These are phyloP conservation scores for Gossypium bickii DNA, from an alignment of 345 rosid genomes.

Conservation along the genomic window DNA sequence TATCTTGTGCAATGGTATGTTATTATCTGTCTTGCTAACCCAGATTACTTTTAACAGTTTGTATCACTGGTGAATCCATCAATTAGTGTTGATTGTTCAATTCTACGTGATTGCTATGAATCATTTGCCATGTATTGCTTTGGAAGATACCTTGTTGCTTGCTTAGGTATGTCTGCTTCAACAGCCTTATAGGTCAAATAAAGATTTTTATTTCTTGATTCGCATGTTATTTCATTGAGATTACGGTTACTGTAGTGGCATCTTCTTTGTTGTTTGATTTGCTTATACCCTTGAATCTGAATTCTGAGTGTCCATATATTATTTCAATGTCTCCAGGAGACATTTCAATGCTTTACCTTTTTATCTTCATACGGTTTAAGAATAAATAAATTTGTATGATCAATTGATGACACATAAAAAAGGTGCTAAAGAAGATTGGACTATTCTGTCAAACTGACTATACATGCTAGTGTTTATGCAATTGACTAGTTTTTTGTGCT, in stretches of 20 bases:
- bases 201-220: not conserved
- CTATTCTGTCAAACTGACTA: not conserved
- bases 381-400: not conserved
- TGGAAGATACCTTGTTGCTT: conserved; percentile 96
- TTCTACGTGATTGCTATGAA: conserved; percentile 93
- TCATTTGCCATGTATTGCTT: conserved; percentile 99
- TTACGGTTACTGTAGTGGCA: not conserved
- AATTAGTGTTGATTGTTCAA: conserved; percentile 79
- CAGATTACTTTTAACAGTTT: conserved; percentile 45
- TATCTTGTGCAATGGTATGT: not conserved
- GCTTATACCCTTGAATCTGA: not conserved
- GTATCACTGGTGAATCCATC: conserved; percentile 86
- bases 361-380: not conserved
- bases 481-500: not conserved
- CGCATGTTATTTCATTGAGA: not conserved
- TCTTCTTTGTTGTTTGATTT: not conserved
- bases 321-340: not conserved
- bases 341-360: too few species aligned
- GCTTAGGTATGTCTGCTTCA: conserved; percentile 65
- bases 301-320: not conserved
- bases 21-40: conserved; percentile 6
- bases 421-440: not conserved
- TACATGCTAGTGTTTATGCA: not conserved
- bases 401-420: not conserved
- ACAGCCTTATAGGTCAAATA: not conserved